Base-by-base conservation (phyloP, 106 monocot genomes). In the Agapanthus africanus region DNA sequence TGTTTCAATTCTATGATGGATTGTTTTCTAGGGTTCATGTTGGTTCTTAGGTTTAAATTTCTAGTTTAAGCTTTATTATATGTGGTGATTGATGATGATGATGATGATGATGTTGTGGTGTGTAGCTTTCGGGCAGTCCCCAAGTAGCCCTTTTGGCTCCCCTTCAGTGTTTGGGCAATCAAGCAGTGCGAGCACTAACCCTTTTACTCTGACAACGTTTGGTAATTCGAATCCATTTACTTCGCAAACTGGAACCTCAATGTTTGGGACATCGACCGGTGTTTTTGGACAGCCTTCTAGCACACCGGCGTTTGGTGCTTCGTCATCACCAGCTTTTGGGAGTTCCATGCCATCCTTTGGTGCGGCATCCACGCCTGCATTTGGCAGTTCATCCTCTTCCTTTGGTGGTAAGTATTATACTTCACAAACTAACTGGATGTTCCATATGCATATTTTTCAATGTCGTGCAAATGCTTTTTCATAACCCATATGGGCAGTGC, bases 91-190 rank as follows among this genome's bases (percentile, higher is more conserved):
- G 38, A 9, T 77, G 11, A 57, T 67, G 4, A 7, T 13, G 40
- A 3, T 38, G 40, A n/a, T 56, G 32, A 35, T 62, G 32, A 1
- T 36, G 21, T 62, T 62, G 3, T 35, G 14, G 33, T 46, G 49
- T 79, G 74, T 70, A 89, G 91, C 91, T 21, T 95, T 95, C 26
- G 86, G 87, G 65, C 94, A 94, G 71, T 79, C 94, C 16, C 79
- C 87, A 3, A 88, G 59, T 28, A 86, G 83, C 64, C 85, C 84
- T 2, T 93, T 93, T 46, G 88, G 94, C 16, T 75, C 85, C 8
- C 83, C 72, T 2, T 78, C 91, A 4, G 75, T 82, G 60, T 91
- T 91, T 74, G 93, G 88, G 13, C 93, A 87, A 60, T 52, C 81
- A 34, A 88, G 33, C 78, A 81, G 36, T 65, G 42, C 27, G 21